phyloP scores from a whole-genome alignment of 441 rosid species.

The Kokia cookei region DNA sequence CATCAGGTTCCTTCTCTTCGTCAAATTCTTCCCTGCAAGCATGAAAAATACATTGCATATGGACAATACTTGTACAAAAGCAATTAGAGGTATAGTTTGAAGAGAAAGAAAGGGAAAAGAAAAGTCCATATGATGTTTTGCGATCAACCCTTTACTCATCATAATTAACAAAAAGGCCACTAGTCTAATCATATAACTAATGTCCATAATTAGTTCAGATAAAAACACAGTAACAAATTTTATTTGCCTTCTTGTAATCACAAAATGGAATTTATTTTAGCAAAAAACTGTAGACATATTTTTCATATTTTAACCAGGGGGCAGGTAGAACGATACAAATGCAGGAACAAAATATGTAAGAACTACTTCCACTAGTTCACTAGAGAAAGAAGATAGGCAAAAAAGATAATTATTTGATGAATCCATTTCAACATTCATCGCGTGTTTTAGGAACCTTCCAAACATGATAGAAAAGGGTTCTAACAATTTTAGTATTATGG shows the following conservation, averaged over 20 bases:
- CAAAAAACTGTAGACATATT: background rate
- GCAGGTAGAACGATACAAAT: background rate
- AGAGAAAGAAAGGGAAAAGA: background rate
- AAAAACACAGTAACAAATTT: background rate
- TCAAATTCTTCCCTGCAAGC: conserved; percentile 82
- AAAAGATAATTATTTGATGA: background rate
- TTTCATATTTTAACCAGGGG: background rate
- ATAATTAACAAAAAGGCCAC: background rate
- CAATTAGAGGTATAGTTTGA: background rate
- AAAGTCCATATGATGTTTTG: background rate
- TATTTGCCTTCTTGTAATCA: background rate
- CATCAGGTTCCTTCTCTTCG: conserved; percentile 95
- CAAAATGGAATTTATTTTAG: background rate
- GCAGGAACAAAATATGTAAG: background rate
- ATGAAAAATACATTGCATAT: background rate
- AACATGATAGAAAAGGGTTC: background rate
- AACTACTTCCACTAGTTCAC: background rate
- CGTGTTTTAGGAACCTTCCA: background rate
- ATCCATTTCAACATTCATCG: background rate
- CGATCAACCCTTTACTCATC: background rate
- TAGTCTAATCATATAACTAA: background rate
- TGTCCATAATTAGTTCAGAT: background rate
- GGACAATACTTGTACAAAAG: background rate
- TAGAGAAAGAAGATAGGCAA: background rate
- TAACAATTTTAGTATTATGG: background rate